These are phyloP conservation scores for Geotrichum australiense DNA, from an alignment of 1,139 yeast species.

Conservation along the genomic window DNA sequence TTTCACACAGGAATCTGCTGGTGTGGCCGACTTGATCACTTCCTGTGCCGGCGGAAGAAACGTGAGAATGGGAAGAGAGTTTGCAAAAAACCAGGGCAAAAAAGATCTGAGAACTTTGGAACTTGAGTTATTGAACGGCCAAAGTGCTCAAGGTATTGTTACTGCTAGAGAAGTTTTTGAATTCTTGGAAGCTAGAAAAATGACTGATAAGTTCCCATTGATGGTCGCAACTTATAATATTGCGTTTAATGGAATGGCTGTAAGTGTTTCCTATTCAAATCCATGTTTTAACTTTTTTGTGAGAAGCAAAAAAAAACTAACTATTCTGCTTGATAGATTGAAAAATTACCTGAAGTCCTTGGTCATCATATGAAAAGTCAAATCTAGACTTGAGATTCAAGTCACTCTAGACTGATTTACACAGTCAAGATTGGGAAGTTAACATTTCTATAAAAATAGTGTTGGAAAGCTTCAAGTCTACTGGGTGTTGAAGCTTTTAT, in stretches of 20 bases:
- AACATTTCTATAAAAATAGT: no score
- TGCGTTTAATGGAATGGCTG: slow-evolving; percentile 59
- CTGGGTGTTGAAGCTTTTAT: no score
- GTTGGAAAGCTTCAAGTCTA: no score
- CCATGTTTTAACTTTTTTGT: background rate
- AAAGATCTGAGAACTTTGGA: slow-evolving; percentile 75
- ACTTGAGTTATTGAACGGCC: slow-evolving; percentile 77
- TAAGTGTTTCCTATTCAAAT: slow-evolving; percentile 5
- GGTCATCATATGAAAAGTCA: slow-evolving; percentile 19
- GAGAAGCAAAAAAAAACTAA: slow-evolving; percentile 3
- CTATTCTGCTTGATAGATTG: slow-evolving; percentile 18
- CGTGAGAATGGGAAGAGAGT: slow-evolving; percentile 69
- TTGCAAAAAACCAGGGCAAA: slow-evolving; percentile 53
- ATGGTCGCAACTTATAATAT: slow-evolving; percentile 80
- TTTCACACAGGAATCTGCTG: slow-evolving; percentile 86
- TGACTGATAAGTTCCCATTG: slow-evolving; percentile 72
- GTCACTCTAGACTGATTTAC: background rate
- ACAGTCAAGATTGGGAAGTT: no score
- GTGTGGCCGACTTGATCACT: slow-evolving; percentile 94
- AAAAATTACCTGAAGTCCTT: slow-evolving; percentile 30
- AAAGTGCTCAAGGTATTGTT: slow-evolving; percentile 87
- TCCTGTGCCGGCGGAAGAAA: slow-evolving; percentile 96
- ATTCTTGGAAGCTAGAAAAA: slow-evolving; percentile 55
- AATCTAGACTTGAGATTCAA: background rate
- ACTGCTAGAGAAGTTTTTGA: slow-evolving; percentile 88